Conservation (phyloP, 2,329 filamentous ascomycete genomes). For the Cladosporium austrohemisphaericum region DNA sequence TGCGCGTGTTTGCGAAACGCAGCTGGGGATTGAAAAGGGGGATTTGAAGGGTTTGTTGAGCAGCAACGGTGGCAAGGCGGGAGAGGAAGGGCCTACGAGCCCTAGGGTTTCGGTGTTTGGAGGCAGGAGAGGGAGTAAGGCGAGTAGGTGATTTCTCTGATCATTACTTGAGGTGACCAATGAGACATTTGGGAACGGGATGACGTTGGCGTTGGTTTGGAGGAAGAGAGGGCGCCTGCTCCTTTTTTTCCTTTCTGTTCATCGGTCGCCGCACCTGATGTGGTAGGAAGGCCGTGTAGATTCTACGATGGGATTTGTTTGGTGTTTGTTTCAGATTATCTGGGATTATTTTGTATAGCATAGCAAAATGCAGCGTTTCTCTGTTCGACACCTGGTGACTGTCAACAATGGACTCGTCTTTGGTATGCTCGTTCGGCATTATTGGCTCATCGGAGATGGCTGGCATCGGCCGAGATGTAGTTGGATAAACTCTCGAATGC, state of each 20-base stretch:
- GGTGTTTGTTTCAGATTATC: not conserved
- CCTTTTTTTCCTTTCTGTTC: not conserved
- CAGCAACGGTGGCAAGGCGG: not conserved
- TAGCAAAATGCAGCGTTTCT: too few species aligned
- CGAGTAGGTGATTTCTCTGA: not conserved
- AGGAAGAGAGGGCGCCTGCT: not conserved
- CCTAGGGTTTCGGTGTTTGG: slow-evolving; percentile 25
- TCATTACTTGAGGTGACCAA: too few species aligned
- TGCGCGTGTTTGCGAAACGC: slow-evolving; percentile 76
- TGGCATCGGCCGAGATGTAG: too few species aligned
- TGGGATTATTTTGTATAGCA: slow-evolving; percentile 1
- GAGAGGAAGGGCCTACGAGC: slow-evolving; percentile 21
- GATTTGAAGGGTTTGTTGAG: slow-evolving; percentile 1
- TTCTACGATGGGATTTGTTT: not conserved
- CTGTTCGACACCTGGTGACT: too few species aligned
- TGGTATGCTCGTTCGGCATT: too few species aligned
- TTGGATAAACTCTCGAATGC: too few species aligned
- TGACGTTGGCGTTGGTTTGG: too few species aligned
- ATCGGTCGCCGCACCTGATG: not conserved
- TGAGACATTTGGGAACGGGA: too few species aligned
- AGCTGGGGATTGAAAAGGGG: slow-evolving; percentile 44
- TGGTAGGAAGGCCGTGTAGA: not conserved
- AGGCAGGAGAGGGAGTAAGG: slow-evolving; percentile 25
- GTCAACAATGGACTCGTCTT: too few species aligned
- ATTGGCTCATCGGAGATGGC: too few species aligned